Evolutionary conservation across 129 eudicot genomes (phyloP), one percentile per base, ranked within the genome.

Genomic region (Deinandra increscens): DNA sequence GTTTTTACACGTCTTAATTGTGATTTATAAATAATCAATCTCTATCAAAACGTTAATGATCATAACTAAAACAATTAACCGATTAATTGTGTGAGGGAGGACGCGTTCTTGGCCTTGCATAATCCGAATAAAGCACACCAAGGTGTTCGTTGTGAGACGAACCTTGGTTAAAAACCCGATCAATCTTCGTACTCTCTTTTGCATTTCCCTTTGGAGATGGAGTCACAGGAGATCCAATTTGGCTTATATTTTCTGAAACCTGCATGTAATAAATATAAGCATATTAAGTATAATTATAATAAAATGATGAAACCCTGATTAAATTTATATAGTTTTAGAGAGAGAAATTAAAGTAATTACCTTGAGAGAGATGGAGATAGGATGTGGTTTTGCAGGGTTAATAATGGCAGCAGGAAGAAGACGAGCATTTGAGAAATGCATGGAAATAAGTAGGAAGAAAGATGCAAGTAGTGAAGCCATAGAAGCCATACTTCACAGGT

Each of bases 121-220:
- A 85, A 74, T 85, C 87, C 12, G 91, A 80, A 80, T 60, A 82
- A 74, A 82, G 53, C 48, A 58, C 87, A 66, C 81, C 81, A 70
- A 62, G 70, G 66, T 78, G 70, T 66, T 75, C 70, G 41, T 45
- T 46, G 49, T 23, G 64, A 75, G 78, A 59, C 59, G 81, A 71
- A 81, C 72, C 79, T 43, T 66, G 67, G 55, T 76, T 75, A 69
- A 44, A 18, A 75, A 73, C 42, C 3, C 48, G 48, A 63, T 37
- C 66, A 15, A 37, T 64, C 78, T 51, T 64, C 9, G 15, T 36
- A 4, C 19, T 70, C 4, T 55, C 70, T 50, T 71, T 45, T 66
- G 33, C 66, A 65, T 26, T 74, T 64, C 4, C 39, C 18, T 55
- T 59, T 1, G 22, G 13, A 34, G 37, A 36, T 17, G 56, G 19